phyloP scores from a whole-genome alignment of 2,329 filamentous ascomycete genomes.

The Penicillium sclerotiorum region DNA sequence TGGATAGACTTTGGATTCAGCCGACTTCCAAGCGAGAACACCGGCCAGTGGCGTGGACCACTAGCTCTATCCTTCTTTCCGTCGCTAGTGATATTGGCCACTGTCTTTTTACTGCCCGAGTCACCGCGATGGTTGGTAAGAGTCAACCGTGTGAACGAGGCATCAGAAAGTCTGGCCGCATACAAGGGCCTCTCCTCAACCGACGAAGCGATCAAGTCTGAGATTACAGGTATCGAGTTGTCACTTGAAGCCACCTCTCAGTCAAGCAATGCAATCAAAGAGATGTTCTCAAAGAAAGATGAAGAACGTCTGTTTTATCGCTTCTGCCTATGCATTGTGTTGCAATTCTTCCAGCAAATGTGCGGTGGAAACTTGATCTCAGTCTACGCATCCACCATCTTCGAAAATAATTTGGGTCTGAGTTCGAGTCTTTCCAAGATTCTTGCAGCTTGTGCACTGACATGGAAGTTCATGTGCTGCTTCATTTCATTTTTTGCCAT shows the following conservation, averaged over 20 bases:
- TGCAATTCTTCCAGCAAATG: conserved; percentile 21
- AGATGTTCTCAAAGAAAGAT: conserved; percentile 58
- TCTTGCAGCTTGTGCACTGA: conserved; percentile 53
- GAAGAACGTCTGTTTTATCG: conserved; percentile 31
- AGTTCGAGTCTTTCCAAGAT: conserved; percentile 23
- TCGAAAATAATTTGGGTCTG: conserved; percentile 13
- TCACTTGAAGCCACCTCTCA: conserved; percentile 47
- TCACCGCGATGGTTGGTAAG: conserved; percentile 59
- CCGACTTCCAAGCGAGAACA: conserved; percentile 43
- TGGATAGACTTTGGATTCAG: conserved; percentile 54
- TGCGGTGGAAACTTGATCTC: conserved; percentile 15
- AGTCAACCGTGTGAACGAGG: conserved; percentile 54
- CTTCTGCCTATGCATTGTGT: conserved; percentile 12
- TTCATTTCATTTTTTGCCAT: conserved; percentile 55
- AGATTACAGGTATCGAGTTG: conserved; percentile 52
- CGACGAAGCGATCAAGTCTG: conserved; percentile 42
- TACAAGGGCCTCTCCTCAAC: conserved; percentile 48
- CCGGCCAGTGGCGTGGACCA: conserved; percentile 55
- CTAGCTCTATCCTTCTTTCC: conserved; percentile 59
- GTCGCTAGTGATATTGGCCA: conserved; percentile 51
- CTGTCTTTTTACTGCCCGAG: conserved; percentile 55
- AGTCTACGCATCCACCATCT: conserved; percentile 12
- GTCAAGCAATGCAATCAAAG: conserved; percentile 48
- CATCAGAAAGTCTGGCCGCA: conserved; percentile 45
- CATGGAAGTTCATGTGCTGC: conserved; percentile 58